These are phyloP conservation scores for Phytophthora hibernalis DNA, from an alignment of 352 stramenopile species.

Conservation along the genomic window DNA sequence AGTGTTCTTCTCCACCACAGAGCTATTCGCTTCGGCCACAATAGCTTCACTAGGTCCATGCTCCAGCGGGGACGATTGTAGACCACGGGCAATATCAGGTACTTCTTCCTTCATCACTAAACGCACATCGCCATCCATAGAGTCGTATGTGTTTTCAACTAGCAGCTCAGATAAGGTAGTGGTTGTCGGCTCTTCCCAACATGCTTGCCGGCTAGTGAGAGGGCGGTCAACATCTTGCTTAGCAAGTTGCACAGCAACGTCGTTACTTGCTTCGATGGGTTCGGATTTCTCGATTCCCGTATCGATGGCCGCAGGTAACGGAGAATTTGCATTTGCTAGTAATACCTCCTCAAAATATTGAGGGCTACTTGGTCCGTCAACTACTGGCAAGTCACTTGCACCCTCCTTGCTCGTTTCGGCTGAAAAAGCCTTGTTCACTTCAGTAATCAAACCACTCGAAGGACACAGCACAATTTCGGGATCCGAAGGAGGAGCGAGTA, in stretches of 20 bases:
- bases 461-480: constrained; percentile 30
- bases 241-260: background rate
- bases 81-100: background rate
- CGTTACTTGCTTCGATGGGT: background rate
- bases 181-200: constrained; percentile 23
- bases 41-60: background rate
- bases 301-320: background rate
- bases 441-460: background rate
- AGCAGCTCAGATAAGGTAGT: background rate
- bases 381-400: background rate
- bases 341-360: constrained; percentile 4
- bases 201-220: constrained; percentile 12
- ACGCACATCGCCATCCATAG: background rate
- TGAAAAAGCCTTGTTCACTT: background rate
- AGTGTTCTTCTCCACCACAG: background rate
- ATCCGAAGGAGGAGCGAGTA: constrained; percentile 1
- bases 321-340: background rate
- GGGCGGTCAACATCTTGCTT: background rate
- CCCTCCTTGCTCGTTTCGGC: background rate
- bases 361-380: background rate
- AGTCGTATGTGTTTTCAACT: constrained; percentile 3
- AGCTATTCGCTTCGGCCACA: background rate
- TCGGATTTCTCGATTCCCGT: background rate
- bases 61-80: background rate
- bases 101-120: background rate